phyloP scores from a whole-genome alignment of 768 basidiomycete species.

The Hericium coralloides region DNA sequence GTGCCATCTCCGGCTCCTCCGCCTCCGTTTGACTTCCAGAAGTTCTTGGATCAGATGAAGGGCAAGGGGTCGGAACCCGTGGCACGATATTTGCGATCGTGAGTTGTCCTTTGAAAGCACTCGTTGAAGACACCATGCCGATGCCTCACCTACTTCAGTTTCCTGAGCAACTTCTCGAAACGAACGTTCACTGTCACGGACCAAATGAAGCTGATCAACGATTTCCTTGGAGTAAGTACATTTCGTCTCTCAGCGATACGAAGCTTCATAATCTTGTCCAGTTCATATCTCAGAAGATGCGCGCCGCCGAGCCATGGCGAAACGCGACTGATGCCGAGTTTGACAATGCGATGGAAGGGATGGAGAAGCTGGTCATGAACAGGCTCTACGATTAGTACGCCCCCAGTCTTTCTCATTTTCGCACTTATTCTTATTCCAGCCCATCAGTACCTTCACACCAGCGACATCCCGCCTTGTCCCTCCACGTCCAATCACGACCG shows the following conservation, averaged over 20 bases:
- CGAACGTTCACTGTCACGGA: conserved; percentile 86
- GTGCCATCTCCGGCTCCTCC: conserved; percentile 15
- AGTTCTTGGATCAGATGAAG: conserved; percentile 94
- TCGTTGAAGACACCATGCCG: not conserved
- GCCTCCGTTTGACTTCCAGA: conserved; percentile 80
- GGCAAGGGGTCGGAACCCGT: conserved; percentile 81
- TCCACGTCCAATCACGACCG: conserved; percentile 75
- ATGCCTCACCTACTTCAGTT: conserved; percentile 38
- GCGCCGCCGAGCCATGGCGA: conserved; percentile 75
- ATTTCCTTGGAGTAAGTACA: conserved; percentile 71
- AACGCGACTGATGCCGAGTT: conserved; percentile 75
- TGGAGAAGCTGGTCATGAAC: conserved; percentile 99
- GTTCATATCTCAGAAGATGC: conserved; percentile 91
- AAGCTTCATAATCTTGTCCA: conserved; percentile 23
- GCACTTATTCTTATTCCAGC: not conserved
- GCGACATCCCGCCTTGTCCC: conserved; percentile 59
- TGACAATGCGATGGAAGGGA: conserved; percentile 94
- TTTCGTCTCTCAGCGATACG: not conserved
- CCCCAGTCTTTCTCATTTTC: conserved; percentile 11
- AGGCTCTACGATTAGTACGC: conserved; percentile 87
- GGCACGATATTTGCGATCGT: conserved; percentile 94
- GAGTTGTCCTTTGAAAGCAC: conserved; percentile 25
- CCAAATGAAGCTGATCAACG: conserved; percentile 91
- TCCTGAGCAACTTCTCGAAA: conserved; percentile 89
- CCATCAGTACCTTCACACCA: conserved; percentile 82